Evolutionary conservation across 768 basidiomycete genomes (phyloP).

Genomic region (Boletus sp.): DNA sequence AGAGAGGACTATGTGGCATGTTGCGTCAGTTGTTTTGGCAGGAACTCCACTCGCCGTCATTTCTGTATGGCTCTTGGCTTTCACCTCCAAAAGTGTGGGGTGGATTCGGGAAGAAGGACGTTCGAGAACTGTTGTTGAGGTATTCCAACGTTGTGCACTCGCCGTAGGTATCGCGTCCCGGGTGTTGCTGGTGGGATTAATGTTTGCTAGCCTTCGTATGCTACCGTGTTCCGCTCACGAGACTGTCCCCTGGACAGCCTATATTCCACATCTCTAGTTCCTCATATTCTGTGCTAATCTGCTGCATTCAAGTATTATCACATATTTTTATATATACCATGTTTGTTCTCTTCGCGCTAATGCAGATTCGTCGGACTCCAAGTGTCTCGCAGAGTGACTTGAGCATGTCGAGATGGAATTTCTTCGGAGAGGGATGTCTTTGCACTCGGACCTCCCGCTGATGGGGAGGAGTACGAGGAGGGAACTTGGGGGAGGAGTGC

Average conservation of each 20-base stretch:
- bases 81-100: background rate
- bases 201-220: background rate
- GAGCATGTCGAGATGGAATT: no score
- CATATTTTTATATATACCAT: no score
- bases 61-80: background rate
- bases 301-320: no score
- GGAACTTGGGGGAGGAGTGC: no score
- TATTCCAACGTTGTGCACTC: background rate
- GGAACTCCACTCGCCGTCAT: background rate
- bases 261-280: background rate
- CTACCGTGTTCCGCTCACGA: background rate
- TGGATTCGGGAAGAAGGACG: background rate
- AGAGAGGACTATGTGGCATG: background rate
- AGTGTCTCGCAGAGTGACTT: no score
- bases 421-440: no score
- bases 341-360: no score
- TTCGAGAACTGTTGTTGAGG: background rate
- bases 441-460: no score
- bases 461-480: no score
- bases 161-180: background rate
- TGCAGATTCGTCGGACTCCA: no score
- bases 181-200: background rate
- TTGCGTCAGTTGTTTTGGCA: background rate
- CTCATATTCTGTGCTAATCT: no score
- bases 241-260: background rate